These are phyloP conservation scores for Mycena epipterygia DNA, from an alignment of 768 basidiomycete species.

Conservation along the genomic window DNA sequence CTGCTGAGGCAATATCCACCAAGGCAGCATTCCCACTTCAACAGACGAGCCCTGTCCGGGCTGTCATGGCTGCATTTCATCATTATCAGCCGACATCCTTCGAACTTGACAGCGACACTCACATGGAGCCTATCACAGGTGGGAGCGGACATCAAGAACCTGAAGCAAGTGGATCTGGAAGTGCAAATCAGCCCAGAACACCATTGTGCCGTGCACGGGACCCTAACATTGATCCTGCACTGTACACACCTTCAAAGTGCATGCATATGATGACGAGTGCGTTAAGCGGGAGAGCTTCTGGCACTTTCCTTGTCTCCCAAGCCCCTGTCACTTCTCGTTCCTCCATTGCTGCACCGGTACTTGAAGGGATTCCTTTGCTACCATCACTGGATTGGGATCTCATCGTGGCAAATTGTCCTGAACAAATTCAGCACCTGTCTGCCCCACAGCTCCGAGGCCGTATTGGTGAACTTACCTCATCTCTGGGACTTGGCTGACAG, in stretches of 20 bases:
- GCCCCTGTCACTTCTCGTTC: slow-evolving; percentile 23
- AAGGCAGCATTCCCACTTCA: slow-evolving; percentile 20
- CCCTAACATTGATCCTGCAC: slow-evolving; percentile 24
- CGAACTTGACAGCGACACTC: not conserved
- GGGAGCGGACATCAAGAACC: no score
- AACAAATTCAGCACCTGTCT: not conserved
- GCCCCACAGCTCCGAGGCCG: not conserved
- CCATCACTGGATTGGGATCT: not conserved
- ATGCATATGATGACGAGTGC: slow-evolving; percentile 32
- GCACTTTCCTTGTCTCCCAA: slow-evolving; percentile 37
- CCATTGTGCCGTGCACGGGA: slow-evolving; percentile 4
- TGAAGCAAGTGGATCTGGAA: no score
- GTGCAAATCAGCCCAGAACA: not conserved
- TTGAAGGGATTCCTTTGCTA: slow-evolving; percentile 14
- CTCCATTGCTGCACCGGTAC: slow-evolving; percentile 13
- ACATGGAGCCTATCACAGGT: no score
- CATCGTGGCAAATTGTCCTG: not conserved
- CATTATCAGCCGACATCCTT: no score
- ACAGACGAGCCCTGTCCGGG: slow-evolving; percentile 29
- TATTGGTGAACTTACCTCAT: no score
- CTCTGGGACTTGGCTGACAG: no score
- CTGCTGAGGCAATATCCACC: slow-evolving; percentile 40
- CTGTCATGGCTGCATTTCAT: slow-evolving; percentile 31
- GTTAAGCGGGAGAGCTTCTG: slow-evolving; percentile 35
- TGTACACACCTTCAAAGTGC: slow-evolving; percentile 41